Base-by-base conservation (phyloP, 768 basidiomycete genomes). In the Clavulina sp. region DNA sequence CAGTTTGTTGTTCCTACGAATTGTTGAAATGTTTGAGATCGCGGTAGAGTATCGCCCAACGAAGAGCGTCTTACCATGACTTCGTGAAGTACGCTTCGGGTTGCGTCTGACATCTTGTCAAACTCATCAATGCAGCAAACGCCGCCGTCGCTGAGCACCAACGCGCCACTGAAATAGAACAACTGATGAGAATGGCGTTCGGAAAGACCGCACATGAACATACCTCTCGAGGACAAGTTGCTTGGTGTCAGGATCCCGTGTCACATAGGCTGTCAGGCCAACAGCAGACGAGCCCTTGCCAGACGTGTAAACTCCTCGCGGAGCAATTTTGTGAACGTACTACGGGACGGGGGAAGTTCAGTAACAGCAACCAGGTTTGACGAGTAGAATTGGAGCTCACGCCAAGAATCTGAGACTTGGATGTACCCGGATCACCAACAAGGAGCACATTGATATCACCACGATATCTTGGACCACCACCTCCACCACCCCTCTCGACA, bases 71-170 rank as follows among this genome's bases (percentile, higher is more conserved):
- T 50, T 57, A 87, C 86, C 71, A 72, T 72, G 44, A 72, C 71
- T 65, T 72, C 71, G 57, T 72, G 71, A 32, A 72, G 58, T 1
- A 72, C 71, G 58, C 63, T 65, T 53, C 71, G 60, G 4, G 71
- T 71, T 4, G 70, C 62, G 58, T 72, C 70, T 28, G 62, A 64
- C 71, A 72, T 72, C 60, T 72, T 72, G 61, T 72, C 71, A 54
- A 99, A 97, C 66, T 97, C 93, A 59, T 97, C 93, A 58, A 97
- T 97, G 62, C 93, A 97, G 63, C 91, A 96, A 3, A 96, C 89
- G 63, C 92, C 93, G 1, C 93, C 93, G 57, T 96, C 93, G 62
- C 84, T 87, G 54, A 96, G 67, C 1, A 95, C 92, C 7, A 96
- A 77, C 0, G 92, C 92, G 55, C 92, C 92, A 68, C 89, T 88